phyloP scores from a whole-genome alignment of 2,329 filamentous ascomycete genomes.

The Penicillium sp. region DNA sequence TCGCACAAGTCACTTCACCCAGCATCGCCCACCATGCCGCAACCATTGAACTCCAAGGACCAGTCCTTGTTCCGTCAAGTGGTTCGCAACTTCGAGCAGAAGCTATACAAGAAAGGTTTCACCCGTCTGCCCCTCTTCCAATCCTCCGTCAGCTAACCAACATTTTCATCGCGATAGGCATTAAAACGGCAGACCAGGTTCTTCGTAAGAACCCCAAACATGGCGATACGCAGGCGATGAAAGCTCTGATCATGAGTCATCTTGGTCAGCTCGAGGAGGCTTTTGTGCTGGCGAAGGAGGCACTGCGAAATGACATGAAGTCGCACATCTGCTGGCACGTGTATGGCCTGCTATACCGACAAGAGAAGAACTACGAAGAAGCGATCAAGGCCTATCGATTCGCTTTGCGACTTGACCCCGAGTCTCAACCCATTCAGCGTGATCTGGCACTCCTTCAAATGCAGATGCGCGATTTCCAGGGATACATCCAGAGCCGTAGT shows the following conservation, averaged over 20 bases:
- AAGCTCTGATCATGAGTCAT: slow-evolving; percentile 92
- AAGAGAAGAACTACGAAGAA: slow-evolving; percentile 97
- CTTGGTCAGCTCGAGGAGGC: slow-evolving; percentile 93
- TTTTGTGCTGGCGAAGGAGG: slow-evolving; percentile 88
- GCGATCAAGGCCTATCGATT: slow-evolving; percentile 99
- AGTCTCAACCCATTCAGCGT: slow-evolving; percentile 89
- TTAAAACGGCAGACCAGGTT: slow-evolving; percentile 96
- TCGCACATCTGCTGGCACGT: slow-evolving; percentile 99
- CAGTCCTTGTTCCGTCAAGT: slow-evolving; percentile 91
- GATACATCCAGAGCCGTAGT: slow-evolving; percentile 86
- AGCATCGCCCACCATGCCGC: slow-evolving; percentile 47
- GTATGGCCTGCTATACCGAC: slow-evolving; percentile 90
- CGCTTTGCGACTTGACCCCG: slow-evolving; percentile 89
- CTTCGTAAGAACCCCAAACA: slow-evolving; percentile 92
- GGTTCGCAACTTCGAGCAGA: slow-evolving; percentile 95
- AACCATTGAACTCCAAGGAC: slow-evolving; percentile 74
- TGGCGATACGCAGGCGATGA: slow-evolving; percentile 99
- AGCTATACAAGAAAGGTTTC: slow-evolving; percentile 89
- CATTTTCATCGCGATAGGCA: slow-evolving; percentile 56
- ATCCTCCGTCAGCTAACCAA: slow-evolving; percentile 22
- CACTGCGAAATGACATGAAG: slow-evolving; percentile 95
- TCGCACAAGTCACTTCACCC: slow-evolving; percentile 36
- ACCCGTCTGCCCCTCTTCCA: slow-evolving; percentile 8
- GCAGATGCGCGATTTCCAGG: slow-evolving; percentile 94
- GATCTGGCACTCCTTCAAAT: slow-evolving; percentile 92